phyloP scores from a whole-genome alignment of 2,329 filamentous ascomycete genomes.

The Trichoderma sp. region DNA sequence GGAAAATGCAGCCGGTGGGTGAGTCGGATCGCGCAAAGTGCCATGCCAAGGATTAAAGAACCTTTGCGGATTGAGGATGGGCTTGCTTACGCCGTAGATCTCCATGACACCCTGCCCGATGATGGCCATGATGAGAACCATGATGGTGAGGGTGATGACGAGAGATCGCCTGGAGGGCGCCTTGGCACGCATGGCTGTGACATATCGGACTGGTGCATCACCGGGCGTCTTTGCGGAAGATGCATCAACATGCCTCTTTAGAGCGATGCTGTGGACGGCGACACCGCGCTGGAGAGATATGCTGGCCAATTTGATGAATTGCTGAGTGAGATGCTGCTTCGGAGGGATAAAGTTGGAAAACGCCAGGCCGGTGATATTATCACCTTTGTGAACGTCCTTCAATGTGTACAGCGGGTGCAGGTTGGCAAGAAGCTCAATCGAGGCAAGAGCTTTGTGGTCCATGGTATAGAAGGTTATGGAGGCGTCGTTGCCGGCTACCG shows the following conservation, averaged over 20 bases:
- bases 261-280: constrained; percentile 74
- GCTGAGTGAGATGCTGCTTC: constrained; percentile 40
- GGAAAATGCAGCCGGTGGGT: constrained; percentile 30
- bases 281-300: constrained; percentile 78
- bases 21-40: constrained; percentile 29
- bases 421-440: constrained; percentile 50
- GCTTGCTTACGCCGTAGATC: constrained; percentile 54
- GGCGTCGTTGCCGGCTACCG: constrained; percentile 75
- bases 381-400: constrained; percentile 51
- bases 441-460: constrained; percentile 57
- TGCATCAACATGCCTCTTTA: constrained; percentile 48
- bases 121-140: constrained; percentile 61
- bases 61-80: constrained; percentile 54
- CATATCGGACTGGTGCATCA: constrained; percentile 62
- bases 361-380: constrained; percentile 57
- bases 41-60: constrained; percentile 52
- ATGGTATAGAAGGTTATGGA: constrained; percentile 77
- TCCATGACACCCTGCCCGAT: constrained; percentile 65
- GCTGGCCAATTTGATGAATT: constrained; percentile 69
- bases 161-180: constrained; percentile 51
- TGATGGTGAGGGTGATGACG: constrained; percentile 52
- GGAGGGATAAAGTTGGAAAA: constrained; percentile 59
- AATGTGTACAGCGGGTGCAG: constrained; percentile 54
- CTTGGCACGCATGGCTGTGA: constrained; percentile 60
- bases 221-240: constrained; percentile 35